Evolutionary conservation across 2,329 filamentous ascomycete genomes (phyloP), one percentile per base, ranked within the genome.

Genomic region (Cytospora leucostoma): DNA sequence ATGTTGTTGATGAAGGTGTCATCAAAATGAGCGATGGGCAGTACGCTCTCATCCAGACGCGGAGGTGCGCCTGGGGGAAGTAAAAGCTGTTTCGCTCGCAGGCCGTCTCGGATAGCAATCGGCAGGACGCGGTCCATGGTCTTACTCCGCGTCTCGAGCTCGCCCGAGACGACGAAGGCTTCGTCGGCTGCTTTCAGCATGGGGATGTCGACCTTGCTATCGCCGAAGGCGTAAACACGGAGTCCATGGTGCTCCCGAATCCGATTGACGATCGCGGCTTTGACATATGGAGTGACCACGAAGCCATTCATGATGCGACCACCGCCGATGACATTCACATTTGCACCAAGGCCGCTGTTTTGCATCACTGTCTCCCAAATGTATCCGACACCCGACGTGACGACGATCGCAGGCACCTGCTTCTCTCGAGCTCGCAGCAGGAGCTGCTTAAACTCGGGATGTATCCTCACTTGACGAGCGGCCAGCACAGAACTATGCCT

Each of bases 311-410:
- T 62, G 32, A 84, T 68, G 2, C 79, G 78, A 0, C 81, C 81
- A 0, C 79, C 79, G 0, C 82, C 86, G 51, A 89, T 80, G 12
- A 88, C 77, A 35, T 75, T 72, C 8, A 87, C 78, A 0, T 51
- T 69, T 0, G 74, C 52, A 0, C 72, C 75, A 0, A 87, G 66
- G 0, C 77, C 77, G 49, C 75, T 70, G 56, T 59, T 74, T 15
- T 78, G 69, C 7, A 89, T 58, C 0, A 88, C 74, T 21, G 76
- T 80, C 27, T 86, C 78, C 86, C 85, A 89, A 2, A 88, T 71
- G 1, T 67, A 71, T 4, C 76, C 74, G 2, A 84, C 69, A 0
- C 86, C 85, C 69, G 81, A 84, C 1, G 80, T 89, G 7, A 88
- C 69, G 12, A 89, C 73, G 0, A 88, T 65, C 0, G 76, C 78